A percentile compares a stretch with the other conserved stretches of the same genome.
These are phyloP conservation scores for Zygotorulaspora chibaensis DNA, from an alignment of 805 yeast genomes.

Conservation along the genomic window DNA sequence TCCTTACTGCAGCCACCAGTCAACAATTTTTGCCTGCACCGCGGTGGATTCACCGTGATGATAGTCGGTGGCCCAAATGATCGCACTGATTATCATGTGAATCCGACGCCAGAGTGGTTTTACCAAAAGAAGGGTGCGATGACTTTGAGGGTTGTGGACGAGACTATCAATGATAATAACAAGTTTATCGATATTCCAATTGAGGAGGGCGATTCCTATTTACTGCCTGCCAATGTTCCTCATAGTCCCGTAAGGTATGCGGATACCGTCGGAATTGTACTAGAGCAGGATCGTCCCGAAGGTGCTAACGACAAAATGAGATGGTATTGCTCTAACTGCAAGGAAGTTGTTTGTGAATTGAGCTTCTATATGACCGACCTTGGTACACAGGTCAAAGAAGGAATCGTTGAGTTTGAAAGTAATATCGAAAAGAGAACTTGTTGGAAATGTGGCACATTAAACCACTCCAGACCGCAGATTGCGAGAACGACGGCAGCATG, in stretches of 20 bases:
- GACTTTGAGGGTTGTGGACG: slow-evolving; percentile 77
- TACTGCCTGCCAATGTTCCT: slow-evolving; percentile 80
- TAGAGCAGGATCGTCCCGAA: slow-evolving; percentile 85
- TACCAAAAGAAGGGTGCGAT: slow-evolving; percentile 82
- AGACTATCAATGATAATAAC: slow-evolving; percentile 42
- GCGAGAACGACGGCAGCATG: not conserved
- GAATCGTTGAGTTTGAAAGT: slow-evolving; percentile 64
- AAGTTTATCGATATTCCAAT: slow-evolving; percentile 70
- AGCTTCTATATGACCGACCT: slow-evolving; percentile 74
- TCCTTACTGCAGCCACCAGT: slow-evolving; percentile 86
- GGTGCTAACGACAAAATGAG: slow-evolving; percentile 67
- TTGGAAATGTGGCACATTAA: slow-evolving; percentile 64
- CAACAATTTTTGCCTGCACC: slow-evolving; percentile 81
- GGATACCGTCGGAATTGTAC: slow-evolving; percentile 82
- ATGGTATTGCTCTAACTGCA: slow-evolving; percentile 82
- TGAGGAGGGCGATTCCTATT: slow-evolving; percentile 81
- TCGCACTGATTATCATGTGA: slow-evolving; percentile 87
- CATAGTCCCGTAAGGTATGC: slow-evolving; percentile 87
- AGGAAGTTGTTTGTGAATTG: slow-evolving; percentile 58
- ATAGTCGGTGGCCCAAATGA: slow-evolving; percentile 95
- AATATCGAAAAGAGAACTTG: slow-evolving; percentile 68
- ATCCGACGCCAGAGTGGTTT: slow-evolving; percentile 93
- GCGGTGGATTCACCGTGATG: slow-evolving; percentile 93
- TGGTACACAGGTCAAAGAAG: slow-evolving; percentile 86
- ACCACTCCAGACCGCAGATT: slow-evolving; percentile 57